Evolutionary conservation across 192 early-diverging fungal genomes (phyloP).

Genomic region (Lobosporangium transversale): DNA sequence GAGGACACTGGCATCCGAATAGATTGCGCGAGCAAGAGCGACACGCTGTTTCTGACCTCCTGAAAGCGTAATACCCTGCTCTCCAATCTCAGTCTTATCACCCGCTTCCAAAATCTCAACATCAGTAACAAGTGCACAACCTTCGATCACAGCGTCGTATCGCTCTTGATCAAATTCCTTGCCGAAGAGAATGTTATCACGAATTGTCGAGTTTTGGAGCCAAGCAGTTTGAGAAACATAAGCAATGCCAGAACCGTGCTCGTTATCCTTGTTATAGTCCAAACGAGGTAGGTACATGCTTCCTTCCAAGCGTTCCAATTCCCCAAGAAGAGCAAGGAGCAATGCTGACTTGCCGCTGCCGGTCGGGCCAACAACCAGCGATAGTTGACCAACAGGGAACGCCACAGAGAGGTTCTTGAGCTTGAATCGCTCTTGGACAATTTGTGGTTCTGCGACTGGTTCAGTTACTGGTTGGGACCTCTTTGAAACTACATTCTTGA

Average conservation of each 20-base stretch:
- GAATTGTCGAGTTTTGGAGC: slow-evolving; percentile 80
- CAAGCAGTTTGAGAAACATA: slow-evolving; percentile 83
- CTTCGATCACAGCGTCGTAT: slow-evolving; percentile 83
- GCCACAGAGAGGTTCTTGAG: slow-evolving; percentile 70
- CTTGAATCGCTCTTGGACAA: slow-evolving; percentile 56
- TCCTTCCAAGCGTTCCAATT: slow-evolving; percentile 69
- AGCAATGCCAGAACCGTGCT: slow-evolving; percentile 69
- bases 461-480: slow-evolving; percentile 7
- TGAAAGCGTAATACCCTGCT: slow-evolving; percentile 84
- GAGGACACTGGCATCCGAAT: slow-evolving; percentile 71
- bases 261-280: slow-evolving; percentile 34
- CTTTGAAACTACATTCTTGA: slow-evolving; percentile 33
- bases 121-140: slow-evolving; percentile 90
- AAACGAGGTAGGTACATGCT: slow-evolving; percentile 55
- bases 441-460: slow-evolving; percentile 17
- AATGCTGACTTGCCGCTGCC: slow-evolving; percentile 90
- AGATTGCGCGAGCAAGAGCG: slow-evolving; percentile 87
- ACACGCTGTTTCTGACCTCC: slow-evolving; percentile 92
- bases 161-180: slow-evolving; percentile 72
- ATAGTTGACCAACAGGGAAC: slow-evolving; percentile 78
- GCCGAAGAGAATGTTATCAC: slow-evolving; percentile 88
- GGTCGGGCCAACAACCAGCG: slow-evolving; percentile 85
- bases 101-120: slow-evolving; percentile 85
- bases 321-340: slow-evolving; percentile 83
- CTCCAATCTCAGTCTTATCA: slow-evolving; percentile 93